Evolutionary conservation across 2,329 filamentous ascomycete species (phyloP), one percentile per base, ranked within the genome.

Genomic region (Ascochyta rabiei): DNA sequence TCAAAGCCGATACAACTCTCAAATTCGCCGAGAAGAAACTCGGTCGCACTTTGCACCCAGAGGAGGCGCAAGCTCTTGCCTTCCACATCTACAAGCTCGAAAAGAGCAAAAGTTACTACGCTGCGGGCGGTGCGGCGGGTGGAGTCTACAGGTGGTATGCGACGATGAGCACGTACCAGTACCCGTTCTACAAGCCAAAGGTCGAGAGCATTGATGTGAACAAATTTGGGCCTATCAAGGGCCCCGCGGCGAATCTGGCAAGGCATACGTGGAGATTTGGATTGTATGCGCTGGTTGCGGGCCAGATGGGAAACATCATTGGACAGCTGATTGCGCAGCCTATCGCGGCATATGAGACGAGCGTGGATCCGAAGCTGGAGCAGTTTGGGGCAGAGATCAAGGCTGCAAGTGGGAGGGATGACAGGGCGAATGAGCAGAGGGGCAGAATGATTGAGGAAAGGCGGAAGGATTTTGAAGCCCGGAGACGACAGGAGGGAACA

Each of bases 61-160:
- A 77, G 12, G 79, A 81, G 63, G 69, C 75, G 6, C 75, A 79
- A 45, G 76, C 77, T 0, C 61, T 80, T 12, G 74, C 76, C 10
- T 74, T 61, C 50, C 74, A 79, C 53, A 64, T 75, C 24, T 73
- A 76, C 19, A 70, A 75, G 37, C 67, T 70, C 5, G 62, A 78
- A 30, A 63, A 73, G 33, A 71, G 70, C 5, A 74, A 72, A 9
- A 75, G 71, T 16, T 80, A 75, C 53, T 77, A 74, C 28, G 59
- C 70, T 1, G 72, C 75, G 1, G 45, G 68, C 0, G 78, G 78
- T 4, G 63, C 68, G 12, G 57, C 60, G 1, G 50, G 66, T 0
- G 78, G 72, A 1, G 56, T 56, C 1, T 71, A 64, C n/a, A 60
- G 72, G 43, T 74, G 69, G 53, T 77, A 73, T 31, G 63, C 63